Conservation (phyloP, 2,329 filamentous ascomycete genomes). For the Exophiala sp. region DNA sequence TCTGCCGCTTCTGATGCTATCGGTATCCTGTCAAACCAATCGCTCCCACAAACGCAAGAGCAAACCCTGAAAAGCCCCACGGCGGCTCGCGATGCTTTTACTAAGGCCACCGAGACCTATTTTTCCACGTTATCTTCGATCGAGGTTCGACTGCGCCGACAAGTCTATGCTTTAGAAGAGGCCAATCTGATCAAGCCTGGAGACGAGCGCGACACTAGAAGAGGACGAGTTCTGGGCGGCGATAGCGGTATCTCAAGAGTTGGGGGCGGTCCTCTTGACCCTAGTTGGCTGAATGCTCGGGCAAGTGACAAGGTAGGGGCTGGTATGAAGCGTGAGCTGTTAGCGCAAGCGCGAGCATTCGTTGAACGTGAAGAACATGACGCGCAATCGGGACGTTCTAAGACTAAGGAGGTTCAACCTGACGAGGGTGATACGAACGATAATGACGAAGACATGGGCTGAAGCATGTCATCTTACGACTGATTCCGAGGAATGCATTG, state of each 20-base stretch:
- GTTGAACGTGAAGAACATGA: conserved; percentile 37
- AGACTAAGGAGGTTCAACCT: not conserved
- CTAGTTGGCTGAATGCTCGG: conserved; percentile 84
- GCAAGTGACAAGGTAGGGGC: conserved; percentile 71
- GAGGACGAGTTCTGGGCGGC: conserved; percentile 23
- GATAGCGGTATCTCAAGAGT: conserved; percentile 35
- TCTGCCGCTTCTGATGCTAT: conserved; percentile 60
- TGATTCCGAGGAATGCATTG: not conserved
- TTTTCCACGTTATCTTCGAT: conserved; percentile 70
- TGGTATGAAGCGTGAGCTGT: conserved; percentile 79
- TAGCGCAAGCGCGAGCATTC: conserved; percentile 60
- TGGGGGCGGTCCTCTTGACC: conserved; percentile 62
- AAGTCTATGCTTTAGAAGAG: conserved; percentile 78
- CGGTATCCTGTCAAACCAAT: conserved; percentile 56
- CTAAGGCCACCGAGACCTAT: conserved; percentile 57
- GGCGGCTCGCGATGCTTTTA: conserved; percentile 40
- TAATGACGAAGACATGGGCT: not conserved
- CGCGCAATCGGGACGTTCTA: not conserved
- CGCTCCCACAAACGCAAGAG: conserved; percentile 9
- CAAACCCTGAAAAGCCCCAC: conserved; percentile 6
- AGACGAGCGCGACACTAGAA: conserved; percentile 29
- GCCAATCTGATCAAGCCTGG: conserved; percentile 62
- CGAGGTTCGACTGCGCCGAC: conserved; percentile 69
- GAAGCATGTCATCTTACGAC: not conserved
- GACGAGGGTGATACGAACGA: not conserved